Percentiles rank a stretch among this genome's conserved stretches.
Evolutionary conservation across 2,329 filamentous ascomycete species (phyloP).

Genomic region (Verticillium zaregamsianum): DNA sequence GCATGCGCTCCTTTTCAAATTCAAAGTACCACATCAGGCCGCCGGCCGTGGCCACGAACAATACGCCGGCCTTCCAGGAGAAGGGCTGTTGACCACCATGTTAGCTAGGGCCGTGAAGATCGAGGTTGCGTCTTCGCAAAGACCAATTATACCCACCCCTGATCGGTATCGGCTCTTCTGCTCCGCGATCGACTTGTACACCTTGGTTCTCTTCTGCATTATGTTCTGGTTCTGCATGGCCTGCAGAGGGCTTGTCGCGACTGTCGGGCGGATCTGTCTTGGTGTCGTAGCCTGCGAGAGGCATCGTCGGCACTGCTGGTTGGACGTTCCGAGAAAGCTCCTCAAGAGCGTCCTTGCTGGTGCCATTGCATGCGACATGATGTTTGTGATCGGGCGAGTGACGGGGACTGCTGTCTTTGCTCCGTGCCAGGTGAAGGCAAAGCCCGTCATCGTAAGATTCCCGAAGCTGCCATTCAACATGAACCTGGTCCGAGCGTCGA

Average conservation of each 20-base stretch:
- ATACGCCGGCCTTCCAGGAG: conserved; percentile 81
- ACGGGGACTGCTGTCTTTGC: not conserved
- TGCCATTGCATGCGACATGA: conserved; percentile 34
- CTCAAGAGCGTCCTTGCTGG: conserved; percentile 30
- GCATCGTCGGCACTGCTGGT: conserved; percentile 37
- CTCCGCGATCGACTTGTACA: conserved; percentile 53
- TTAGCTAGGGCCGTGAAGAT: not conserved
- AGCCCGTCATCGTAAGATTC: conserved; percentile 6
- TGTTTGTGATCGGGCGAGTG: not conserved
- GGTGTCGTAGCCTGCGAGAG: conserved; percentile 31
- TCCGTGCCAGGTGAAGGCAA: not conserved
- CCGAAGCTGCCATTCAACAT: not conserved
- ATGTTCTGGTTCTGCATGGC: conserved; percentile 27
- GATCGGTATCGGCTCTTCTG: conserved; percentile 54
- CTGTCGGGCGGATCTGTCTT: conserved; percentile 29
- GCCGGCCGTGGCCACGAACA: conserved; percentile 77
- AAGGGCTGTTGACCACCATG: conserved; percentile 62
- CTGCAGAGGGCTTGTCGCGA: conserved; percentile 24
- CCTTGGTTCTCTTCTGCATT: conserved; percentile 34
- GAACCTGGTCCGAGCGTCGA: not conserved
- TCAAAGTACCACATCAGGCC: conserved; percentile 88
- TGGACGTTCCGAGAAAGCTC: conserved; percentile 23
- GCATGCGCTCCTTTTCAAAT: conserved; percentile 86
- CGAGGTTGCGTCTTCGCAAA: not conserved
- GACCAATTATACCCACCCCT: conserved; percentile 36